Conservation (phyloP, 495 filamentous ascomycete genomes). For the Aspergillus panamensis region DNA sequence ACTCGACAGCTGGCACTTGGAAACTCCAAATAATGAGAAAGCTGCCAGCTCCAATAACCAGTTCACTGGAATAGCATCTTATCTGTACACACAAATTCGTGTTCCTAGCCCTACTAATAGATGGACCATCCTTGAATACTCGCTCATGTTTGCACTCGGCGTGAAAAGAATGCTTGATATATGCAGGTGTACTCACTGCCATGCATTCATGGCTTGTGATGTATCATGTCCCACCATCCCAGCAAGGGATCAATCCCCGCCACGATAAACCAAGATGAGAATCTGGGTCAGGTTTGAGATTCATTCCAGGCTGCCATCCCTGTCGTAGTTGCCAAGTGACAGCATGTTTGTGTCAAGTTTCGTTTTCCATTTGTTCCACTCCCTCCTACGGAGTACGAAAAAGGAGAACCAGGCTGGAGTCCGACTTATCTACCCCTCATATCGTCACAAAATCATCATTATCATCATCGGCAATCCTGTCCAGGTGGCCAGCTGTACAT, state of each 20-base stretch:
- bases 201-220: not conserved
- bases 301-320: slow-evolving; percentile 10
- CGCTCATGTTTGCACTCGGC: not conserved
- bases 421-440: no score
- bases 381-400: not conserved
- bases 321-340: slow-evolving; percentile 13
- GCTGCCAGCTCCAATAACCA: no score
- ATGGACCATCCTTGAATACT: no score
- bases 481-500: no score
- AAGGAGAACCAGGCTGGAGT: not conserved
- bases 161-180: no score
- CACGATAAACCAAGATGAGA: not conserved
- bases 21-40: not conserved
- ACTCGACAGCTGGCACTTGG: not conserved
- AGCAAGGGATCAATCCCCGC: slow-evolving; percentile 13
- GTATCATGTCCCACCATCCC: slow-evolving; percentile 9
- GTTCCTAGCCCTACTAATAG: no score
- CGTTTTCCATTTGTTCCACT: not conserved
- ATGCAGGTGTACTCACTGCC: no score
- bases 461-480: no score
- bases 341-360: slow-evolving; percentile 4
- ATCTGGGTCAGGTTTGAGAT: not conserved
- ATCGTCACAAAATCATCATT: no score
- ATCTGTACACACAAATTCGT: not conserved
- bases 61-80: not conserved